Base-by-base conservation (phyloP, 176 grass and related monocot species). In the Musa schizocarpa region DNA sequence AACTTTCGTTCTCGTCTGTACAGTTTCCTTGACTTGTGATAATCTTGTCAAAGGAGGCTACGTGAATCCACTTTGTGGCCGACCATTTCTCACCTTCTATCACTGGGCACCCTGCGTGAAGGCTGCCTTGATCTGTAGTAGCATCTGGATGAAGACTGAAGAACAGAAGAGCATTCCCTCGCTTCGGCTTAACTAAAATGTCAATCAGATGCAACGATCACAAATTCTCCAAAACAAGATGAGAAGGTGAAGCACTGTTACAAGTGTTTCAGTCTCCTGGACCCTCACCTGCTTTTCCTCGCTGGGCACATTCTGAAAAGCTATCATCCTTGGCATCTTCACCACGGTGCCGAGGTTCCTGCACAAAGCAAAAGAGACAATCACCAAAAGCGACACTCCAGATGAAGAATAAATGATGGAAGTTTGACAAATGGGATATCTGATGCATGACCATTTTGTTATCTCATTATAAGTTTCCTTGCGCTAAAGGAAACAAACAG, bases 31-130 rank as follows among this genome's bases (percentile, higher is more conserved):
- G 86, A 6, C 52, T 34, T 10, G 83, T 67, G 53, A 87, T 84
- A 24, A 87, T 70, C 80, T 93, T 94, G 85, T 94, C 88, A 14
- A 91, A 98, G 0, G 86, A 98, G 73, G 84, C 88, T 17, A 91
- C 88, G 0, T 77, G 90, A 34, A 98, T 89, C 95, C 95, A 98
- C 66, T 98, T 98, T 8, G 90, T 98, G 34, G 95, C 95, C 0
- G 80, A 87, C 95, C 90, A 98, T 75, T 94, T 94, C 84, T 98
- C 95, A 2, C 95, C 90, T 51, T 94, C 87, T 79, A 91, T 78
- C 23, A 98, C 84, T 1, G 84, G 69, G 29, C 95, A 99, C 25
- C 91, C 91, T 27, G 84, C 88, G n/a, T 99, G 95, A 20, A 99
- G 91, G 76, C 90, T 94, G 73, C 26, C 63, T 58, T 86, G 20